phyloP scores from a whole-genome alignment of 2,329 filamentous ascomycete species.

The Microdochium trichocladiopsis region DNA sequence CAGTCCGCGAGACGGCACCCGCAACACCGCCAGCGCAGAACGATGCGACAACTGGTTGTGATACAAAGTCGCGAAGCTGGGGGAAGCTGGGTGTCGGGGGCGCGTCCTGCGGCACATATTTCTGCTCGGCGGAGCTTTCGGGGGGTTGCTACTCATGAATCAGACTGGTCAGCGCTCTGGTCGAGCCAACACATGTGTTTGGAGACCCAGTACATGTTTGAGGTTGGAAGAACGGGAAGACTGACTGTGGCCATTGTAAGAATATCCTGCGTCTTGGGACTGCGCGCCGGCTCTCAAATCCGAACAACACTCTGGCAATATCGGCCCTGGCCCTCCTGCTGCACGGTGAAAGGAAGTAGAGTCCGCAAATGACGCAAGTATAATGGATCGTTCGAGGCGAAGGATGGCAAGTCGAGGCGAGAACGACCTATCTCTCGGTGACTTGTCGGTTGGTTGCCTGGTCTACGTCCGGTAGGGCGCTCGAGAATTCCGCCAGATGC shows the following conservation, averaged over 20 bases:
- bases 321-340: too few relatives aligned
- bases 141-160: neutral
- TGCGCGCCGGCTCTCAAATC: too few relatives aligned
- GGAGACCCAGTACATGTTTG: neutral
- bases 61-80: slow-evolving; percentile 46
- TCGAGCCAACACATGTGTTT: neutral
- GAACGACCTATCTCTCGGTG: too few relatives aligned
- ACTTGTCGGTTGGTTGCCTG: too few relatives aligned
- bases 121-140: slow-evolving; percentile 19
- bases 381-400: too few relatives aligned
- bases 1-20: slow-evolving; percentile 93
- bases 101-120: slow-evolving; percentile 8
- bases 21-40: slow-evolving; percentile 93
- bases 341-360: too few relatives aligned
- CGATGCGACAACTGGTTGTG: slow-evolving; percentile 81
- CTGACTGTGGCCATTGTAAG: neutral
- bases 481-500: too few relatives aligned
- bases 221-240: neutral
- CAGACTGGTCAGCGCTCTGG: neutral
- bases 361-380: neutral
- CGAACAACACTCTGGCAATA: too few relatives aligned
- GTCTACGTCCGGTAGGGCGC: too few relatives aligned
- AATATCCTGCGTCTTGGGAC: neutral
- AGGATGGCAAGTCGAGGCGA: too few relatives aligned
- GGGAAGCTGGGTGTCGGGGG: slow-evolving; percentile 2